A percentile compares a stretch with the other conserved stretches of the same genome.
phyloP scores from a whole-genome alignment of 1,284 basidiomycete species.

The Trametes versicolor region DNA sequence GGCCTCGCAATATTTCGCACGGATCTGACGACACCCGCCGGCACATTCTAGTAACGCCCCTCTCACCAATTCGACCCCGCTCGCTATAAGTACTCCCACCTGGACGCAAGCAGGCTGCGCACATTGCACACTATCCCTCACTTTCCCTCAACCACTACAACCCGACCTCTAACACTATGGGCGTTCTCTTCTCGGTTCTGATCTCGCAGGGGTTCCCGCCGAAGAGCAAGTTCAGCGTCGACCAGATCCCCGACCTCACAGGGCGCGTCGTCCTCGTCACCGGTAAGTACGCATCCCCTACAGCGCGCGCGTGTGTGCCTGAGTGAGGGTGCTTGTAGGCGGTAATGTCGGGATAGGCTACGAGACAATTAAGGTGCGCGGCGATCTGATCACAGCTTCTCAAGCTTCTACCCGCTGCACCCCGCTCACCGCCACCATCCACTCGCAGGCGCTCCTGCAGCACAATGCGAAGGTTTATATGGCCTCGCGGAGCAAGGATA shows the following conservation, averaged over 20 bases:
- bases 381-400: neutral
- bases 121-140: too few relatives aligned
- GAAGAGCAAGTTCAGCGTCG: slow-evolving; percentile 52
- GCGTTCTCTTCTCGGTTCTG: slow-evolving; percentile 10
- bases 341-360: slow-evolving; percentile 49
- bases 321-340: neutral
- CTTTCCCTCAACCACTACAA: too few relatives aligned
- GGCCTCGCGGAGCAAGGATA: slow-evolving; percentile 51
- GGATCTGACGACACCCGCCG: too few relatives aligned
- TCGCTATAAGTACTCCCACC: too few relatives aligned
- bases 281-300: slow-evolving; percentile 35
- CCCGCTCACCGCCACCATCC: neutral
- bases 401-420: neutral
- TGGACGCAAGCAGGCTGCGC: too few relatives aligned
- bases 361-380: slow-evolving; percentile 43
- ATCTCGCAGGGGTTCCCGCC: slow-evolving; percentile 46
- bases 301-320: neutral
- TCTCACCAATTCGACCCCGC: too few relatives aligned
- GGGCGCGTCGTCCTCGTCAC: slow-evolving; percentile 57
- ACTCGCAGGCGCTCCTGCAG: slow-evolving; percentile 50
- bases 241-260: slow-evolving; percentile 62
- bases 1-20: too few relatives aligned
- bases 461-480: slow-evolving; percentile 64
- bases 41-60: too few relatives aligned
- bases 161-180: too few relatives aligned